phyloP scores from a whole-genome alignment of 2,329 filamentous ascomycete species.

The Fusarium veterinarium region DNA sequence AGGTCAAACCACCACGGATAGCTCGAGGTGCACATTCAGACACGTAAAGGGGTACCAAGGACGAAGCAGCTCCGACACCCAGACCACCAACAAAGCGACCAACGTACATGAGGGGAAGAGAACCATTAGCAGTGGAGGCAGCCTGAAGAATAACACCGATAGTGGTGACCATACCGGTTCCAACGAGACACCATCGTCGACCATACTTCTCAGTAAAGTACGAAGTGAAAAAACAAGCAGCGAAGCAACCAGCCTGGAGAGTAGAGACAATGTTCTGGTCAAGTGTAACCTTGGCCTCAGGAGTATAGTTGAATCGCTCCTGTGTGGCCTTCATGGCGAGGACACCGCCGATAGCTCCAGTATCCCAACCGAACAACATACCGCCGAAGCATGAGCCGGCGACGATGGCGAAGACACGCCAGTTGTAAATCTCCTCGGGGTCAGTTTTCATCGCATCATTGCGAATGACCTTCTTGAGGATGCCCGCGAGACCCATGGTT shows the following conservation, averaged over 20 bases:
- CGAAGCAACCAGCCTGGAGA: conserved; percentile 75
- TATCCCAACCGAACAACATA: conserved; percentile 63
- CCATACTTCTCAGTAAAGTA: conserved; percentile 67
- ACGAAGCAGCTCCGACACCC: conserved; percentile 63
- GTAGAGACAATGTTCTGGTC: conserved; percentile 77
- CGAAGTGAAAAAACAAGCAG: conserved; percentile 68
- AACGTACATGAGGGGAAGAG: conserved; percentile 72
- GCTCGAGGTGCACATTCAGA: conserved; percentile 63
- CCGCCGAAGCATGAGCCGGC: conserved; percentile 76
- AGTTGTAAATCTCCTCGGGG: conserved; percentile 75
- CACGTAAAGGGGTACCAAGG: conserved; percentile 57
- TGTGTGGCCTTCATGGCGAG: conserved; percentile 70
- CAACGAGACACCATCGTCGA: conserved; percentile 65
- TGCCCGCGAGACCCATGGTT: conserved; percentile 54
- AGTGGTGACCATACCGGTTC: conserved; percentile 66
- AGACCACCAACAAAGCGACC: conserved; percentile 67
- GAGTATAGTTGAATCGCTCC: conserved; percentile 53
- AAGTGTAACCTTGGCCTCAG: conserved; percentile 60
- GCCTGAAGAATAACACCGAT: conserved; percentile 74
- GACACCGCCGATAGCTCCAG: conserved; percentile 76
- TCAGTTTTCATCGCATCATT: conserved; percentile 79
- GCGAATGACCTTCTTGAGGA: conserved; percentile 69
- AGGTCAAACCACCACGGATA: conserved; percentile 62
- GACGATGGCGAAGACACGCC: conserved; percentile 73
- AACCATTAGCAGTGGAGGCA: conserved; percentile 63